phyloP scores from a whole-genome alignment of 306 rosid species.

The Comarum palustre region DNA sequence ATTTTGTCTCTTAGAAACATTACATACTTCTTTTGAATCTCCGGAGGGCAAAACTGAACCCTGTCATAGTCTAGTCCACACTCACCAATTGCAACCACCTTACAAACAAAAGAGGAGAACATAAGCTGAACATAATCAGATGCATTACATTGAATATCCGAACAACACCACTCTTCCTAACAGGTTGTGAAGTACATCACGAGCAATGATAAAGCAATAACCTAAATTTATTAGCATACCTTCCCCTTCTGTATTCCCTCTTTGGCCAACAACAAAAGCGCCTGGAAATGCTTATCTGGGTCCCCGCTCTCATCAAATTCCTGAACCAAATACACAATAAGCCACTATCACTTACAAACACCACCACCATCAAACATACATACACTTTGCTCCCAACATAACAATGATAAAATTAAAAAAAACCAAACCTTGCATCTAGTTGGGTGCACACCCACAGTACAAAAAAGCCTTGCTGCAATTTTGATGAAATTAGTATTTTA shows the following conservation, averaged over 20 bases:
- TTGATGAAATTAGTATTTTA: not conserved
- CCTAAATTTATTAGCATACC: conserved; percentile 37
- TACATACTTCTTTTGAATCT: conserved; percentile 80
- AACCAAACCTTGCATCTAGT: conserved; percentile 86
- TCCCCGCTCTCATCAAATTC: conserved; percentile 89
- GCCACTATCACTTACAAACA: conserved; percentile 26
- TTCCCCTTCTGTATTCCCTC: conserved; percentile 94
- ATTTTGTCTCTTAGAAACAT: conserved; percentile 4
- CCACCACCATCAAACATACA: not conserved
- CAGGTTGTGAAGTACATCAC: not conserved
- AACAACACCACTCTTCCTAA: not conserved
- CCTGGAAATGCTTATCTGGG: conserved; percentile 87
- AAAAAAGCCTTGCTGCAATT: conserved; percentile 72
- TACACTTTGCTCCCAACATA: not conserved
- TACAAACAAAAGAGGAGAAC: conserved; percentile 7
- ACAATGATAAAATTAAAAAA: not conserved
- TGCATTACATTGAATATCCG: not conserved
- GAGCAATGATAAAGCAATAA: not conserved
- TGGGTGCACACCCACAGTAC: conserved; percentile 97
- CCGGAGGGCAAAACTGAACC: conserved; percentile 84
- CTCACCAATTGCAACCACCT: conserved; percentile 97
- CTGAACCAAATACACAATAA: conserved; percentile 39
- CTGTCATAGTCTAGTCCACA: conserved; percentile 97
- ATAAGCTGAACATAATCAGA: not conserved
- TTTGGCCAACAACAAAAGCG: conserved; percentile 71